Base-by-base conservation (phyloP, 23 red algal genomes). In the Gracilariopsis chorda region DNA sequence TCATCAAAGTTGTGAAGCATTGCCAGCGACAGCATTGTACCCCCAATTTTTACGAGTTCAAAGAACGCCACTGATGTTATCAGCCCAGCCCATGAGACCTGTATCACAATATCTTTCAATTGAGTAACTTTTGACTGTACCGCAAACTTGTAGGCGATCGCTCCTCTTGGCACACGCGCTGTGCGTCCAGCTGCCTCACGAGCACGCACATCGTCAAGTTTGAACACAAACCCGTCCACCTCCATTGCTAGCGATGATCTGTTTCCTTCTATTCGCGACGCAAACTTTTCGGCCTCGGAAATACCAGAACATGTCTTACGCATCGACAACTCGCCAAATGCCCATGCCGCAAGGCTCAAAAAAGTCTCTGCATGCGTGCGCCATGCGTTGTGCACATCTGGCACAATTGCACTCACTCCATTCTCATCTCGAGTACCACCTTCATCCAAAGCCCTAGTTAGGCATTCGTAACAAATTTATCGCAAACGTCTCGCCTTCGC, bases 1-100 rank as follows among this genome's bases (percentile, higher is more conserved):
- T 92, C 80, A 59, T 78, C 94, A 39, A 86, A 96, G 58, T 96
- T 96, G 72, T 96, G 88, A 39, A 96, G 87, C 35, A 87, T 96
- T 11, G 94, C 94, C 7, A 79, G 79, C 6, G 94, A 83, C 14
- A 96, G 42, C 17, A 90, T 10, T 3, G 89, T 87, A 63, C 94
- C 94, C 28, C 87, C 87, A 27, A 96, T 49, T 13, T 45, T 27
- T 6, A 96, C 87, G 47, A 76, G 82, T 36, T 58, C 45, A 62
- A 96, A 80, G 42, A 87, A 14, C n/a, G 94, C 94, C 25, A 96
- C 94, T 28, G 94, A 87, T 23, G 94, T 96, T 62, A 96, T 90
- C 41, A 87, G 46, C 14, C 94, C 94, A 3, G 41, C 51, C 16
- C 94, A 80, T 7, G 94, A 96, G 35, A 96, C 94, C 32, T 96